Conservation (phyloP, 352 stramenopile species). For the Phytopythium chamaehyphon region DNA sequence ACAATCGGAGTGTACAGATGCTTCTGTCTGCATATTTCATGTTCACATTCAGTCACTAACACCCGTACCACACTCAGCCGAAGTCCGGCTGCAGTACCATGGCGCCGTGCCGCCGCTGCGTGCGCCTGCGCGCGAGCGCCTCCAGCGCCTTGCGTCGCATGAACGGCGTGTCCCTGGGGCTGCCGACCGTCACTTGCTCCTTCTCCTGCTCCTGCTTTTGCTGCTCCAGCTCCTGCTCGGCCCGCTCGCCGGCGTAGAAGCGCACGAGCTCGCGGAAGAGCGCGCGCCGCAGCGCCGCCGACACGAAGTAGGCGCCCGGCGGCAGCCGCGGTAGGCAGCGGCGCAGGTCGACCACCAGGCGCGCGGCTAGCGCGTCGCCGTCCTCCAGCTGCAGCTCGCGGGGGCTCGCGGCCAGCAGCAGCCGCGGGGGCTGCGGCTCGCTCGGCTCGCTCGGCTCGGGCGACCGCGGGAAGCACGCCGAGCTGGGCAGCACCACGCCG, state of each 20-base stretch:
- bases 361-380: conserved; percentile 33
- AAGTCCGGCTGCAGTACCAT: conserved; percentile 32
- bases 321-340: conserved; percentile 41
- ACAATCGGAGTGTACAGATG: too few species aligned
- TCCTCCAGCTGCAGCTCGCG: conserved; percentile 32
- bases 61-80: too few species aligned
- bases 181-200: conserved; percentile 48
- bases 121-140: conserved; percentile 27
- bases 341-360: conserved; percentile 45
- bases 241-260: conserved; percentile 42
- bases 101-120: conserved; percentile 34
- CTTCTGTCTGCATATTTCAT: too few species aligned
- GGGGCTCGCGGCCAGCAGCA: too few species aligned
- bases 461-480: conserved; percentile 14
- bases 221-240: conserved; percentile 2
- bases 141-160: conserved; percentile 64
- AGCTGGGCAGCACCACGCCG: conserved; percentile 34
- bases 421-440: not conserved
- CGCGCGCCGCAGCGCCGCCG: conserved; percentile 28
- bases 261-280: conserved; percentile 50
- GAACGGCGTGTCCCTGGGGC: conserved; percentile 66
- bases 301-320: conserved; percentile 45
- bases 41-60: too few species aligned
- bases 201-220: conserved; percentile 9
- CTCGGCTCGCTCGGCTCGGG: conserved; percentile 9